Conservation (phyloP, 2,329 filamentous ascomycete genomes). For the Pyrenophora seminiperda region DNA sequence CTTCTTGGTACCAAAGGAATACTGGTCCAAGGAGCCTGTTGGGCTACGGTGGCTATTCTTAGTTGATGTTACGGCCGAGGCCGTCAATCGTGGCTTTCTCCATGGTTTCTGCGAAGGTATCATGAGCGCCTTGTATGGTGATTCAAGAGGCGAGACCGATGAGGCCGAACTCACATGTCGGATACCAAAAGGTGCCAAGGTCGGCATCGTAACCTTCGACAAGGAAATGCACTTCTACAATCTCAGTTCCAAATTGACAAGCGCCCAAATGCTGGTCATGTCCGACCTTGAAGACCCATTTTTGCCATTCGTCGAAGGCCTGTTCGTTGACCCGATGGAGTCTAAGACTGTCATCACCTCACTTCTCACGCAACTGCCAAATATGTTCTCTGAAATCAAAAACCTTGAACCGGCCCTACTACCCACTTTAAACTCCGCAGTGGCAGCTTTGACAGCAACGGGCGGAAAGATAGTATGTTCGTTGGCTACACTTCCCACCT, state of each 20-base stretch:
- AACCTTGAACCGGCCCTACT: slow-evolving; percentile 89
- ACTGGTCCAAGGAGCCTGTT: slow-evolving; percentile 94
- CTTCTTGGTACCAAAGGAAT: slow-evolving; percentile 96
- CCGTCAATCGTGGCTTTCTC: slow-evolving; percentile 86
- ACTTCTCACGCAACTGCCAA: slow-evolving; percentile 81
- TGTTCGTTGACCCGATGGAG: slow-evolving; percentile 94
- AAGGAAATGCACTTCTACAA: slow-evolving; percentile 99
- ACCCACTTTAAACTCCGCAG: slow-evolving; percentile 79
- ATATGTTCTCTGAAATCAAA: slow-evolving; percentile 85
- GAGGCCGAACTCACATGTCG: slow-evolving; percentile 58
- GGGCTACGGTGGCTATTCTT: slow-evolving; percentile 87
- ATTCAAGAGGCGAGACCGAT: slow-evolving; percentile 53
- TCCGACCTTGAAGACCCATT: slow-evolving; percentile 97
- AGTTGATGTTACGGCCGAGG: slow-evolving; percentile 91
- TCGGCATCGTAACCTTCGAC: slow-evolving; percentile 95
- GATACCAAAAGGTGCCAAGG: slow-evolving; percentile 79
- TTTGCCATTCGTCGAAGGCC: slow-evolving; percentile 83
- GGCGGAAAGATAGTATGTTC: slow-evolving; percentile 93
- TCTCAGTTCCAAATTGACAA: slow-evolving; percentile 75
- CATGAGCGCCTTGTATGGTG: slow-evolving; percentile 79
- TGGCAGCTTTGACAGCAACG: slow-evolving; percentile 82
- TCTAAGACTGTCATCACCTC: slow-evolving; percentile 84
- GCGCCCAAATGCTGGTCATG: slow-evolving; percentile 98
- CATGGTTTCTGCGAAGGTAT: slow-evolving; percentile 92
- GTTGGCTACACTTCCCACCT: slow-evolving; percentile 84